Base-by-base conservation (phyloP, 805 yeast genomes). In the Starmera amethionina region DNA sequence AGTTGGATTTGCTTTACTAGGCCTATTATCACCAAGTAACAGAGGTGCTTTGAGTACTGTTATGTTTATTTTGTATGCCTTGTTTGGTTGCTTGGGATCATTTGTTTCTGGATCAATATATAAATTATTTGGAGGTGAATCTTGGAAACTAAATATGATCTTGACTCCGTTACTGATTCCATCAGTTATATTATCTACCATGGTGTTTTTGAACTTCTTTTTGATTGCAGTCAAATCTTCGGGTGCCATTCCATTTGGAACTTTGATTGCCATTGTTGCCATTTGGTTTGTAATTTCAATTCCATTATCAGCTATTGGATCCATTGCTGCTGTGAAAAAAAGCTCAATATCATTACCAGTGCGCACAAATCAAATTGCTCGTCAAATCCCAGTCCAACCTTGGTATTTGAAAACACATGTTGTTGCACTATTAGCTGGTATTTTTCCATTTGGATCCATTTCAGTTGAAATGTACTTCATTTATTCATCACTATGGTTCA, bases 401-500 rank as follows among this genome's bases (percentile, higher is more conserved):
- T 76, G 85, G 76, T 87, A 83, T 56, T 70, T 87, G 52, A 75
- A 74, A 54, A 75, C 85, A 4, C 46, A 73, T 14, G 80, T 87
- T 19, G 72, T 82, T 40, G 66, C 88, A 52, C 56, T 85, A 34
- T 70, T 85, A 45, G 83, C 94, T 2, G 97, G 97, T 45, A 74
- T 90, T 44, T 80, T 90, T 72, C 97, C 97, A 54, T 88, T 90
- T 57, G 95, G 96, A 9, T 82, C 96, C 16, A 83, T 93, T 56
- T 88, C 96, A 19, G 93, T 93, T 42, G 97, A 93, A 66, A 75
- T 93, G 75, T 89, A 87, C 63, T 90, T 88, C 66, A 85, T 93
- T 53, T 80, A 85, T 67, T 75, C 85, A 39, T 86, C 96, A 29
- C 64, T 93, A 49, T 90, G 98, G 98, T 86, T 84, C 63, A 88